These are phyloP conservation scores for Mrakiaceae sp. DNA, from an alignment of 1,284 basidiomycete species.

Conservation along the genomic window DNA sequence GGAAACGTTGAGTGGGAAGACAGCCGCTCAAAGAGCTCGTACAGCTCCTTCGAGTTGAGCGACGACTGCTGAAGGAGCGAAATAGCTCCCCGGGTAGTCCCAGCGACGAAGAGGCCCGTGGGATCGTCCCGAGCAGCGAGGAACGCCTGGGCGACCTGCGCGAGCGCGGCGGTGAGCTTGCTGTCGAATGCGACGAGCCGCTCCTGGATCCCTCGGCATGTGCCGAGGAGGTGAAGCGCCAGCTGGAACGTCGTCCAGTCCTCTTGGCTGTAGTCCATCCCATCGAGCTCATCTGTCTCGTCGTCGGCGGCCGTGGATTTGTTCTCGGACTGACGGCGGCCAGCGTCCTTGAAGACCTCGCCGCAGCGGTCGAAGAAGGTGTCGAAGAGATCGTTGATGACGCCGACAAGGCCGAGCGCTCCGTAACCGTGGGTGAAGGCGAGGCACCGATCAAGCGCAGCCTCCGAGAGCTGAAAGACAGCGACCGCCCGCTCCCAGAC, in stretches of 20 bases:
- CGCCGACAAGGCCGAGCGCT: slow-evolving; percentile 54
- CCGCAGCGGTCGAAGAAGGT: slow-evolving; percentile 38
- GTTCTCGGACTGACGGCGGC: slow-evolving; percentile 6
- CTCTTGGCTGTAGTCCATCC: slow-evolving; percentile 64
- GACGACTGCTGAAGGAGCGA: slow-evolving; percentile 64
- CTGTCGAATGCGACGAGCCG: slow-evolving; percentile 55
- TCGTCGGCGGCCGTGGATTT: slow-evolving; percentile 19
- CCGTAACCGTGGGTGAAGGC: slow-evolving; percentile 82
- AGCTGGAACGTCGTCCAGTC: slow-evolving; percentile 79
- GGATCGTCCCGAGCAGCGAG: slow-evolving; percentile 47
- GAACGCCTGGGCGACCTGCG: slow-evolving; percentile 49
- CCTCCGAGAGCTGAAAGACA: slow-evolving; percentile 64
- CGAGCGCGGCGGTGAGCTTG: slow-evolving; percentile 49
- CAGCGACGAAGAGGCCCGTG: slow-evolving; percentile 44
- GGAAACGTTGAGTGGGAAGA: slow-evolving; percentile 18
- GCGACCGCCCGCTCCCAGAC: slow-evolving; percentile 60
- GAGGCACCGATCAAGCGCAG: slow-evolving; percentile 58
- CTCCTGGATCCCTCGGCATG: slow-evolving; percentile 58
- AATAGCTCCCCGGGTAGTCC: slow-evolving; percentile 56
- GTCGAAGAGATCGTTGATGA: slow-evolving; percentile 57
- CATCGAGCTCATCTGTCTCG: slow-evolving; percentile 41
- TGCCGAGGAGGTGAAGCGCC: slow-evolving; percentile 66
- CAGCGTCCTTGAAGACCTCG: slow-evolving; percentile 37
- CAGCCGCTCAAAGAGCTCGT: slow-evolving; percentile 48
- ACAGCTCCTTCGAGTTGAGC: slow-evolving; percentile 67